Conservation (phyloP, 106 monocot species). For the Dendrobium chrysotoxum region DNA sequence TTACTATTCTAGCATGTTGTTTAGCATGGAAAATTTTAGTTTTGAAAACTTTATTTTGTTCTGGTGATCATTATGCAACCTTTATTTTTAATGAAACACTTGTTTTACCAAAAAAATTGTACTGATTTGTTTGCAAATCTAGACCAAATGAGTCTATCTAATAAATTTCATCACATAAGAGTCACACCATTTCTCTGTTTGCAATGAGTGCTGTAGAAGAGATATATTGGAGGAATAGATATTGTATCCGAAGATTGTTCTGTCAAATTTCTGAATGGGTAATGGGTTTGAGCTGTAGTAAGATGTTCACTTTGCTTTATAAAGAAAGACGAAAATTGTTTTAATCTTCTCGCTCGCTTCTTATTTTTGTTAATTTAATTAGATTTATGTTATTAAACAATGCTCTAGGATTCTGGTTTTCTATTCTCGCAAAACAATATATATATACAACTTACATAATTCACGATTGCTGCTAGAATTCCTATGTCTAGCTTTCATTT, state of each 20-base stretch:
- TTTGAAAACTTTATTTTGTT: too few relatives aligned
- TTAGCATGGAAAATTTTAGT: too few relatives aligned
- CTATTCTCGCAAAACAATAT: too few relatives aligned
- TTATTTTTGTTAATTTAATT: not conserved
- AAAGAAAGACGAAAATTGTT: not conserved
- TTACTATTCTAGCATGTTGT: too few relatives aligned
- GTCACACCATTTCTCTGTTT: not conserved
- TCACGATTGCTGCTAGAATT: too few relatives aligned
- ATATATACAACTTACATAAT: too few relatives aligned
- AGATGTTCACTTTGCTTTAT: not conserved
- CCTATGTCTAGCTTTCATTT: too few relatives aligned
- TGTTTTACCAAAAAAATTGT: not conserved
- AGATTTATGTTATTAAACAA: not conserved
- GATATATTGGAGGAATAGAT: not conserved
- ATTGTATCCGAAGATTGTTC: not conserved
- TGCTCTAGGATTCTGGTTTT: not conserved
- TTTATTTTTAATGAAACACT: not conserved
- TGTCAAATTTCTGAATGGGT: not conserved
- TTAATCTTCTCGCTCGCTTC: not conserved
- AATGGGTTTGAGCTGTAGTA: not conserved
- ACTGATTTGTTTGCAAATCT: not conserved
- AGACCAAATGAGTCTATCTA: not conserved
- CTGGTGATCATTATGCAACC: not conserved
- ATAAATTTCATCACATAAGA: not conserved
- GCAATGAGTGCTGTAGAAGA: not conserved